Evolutionary conservation across 1,284 basidiomycete species (phyloP).

Genomic region (Malassezia psittaci): DNA sequence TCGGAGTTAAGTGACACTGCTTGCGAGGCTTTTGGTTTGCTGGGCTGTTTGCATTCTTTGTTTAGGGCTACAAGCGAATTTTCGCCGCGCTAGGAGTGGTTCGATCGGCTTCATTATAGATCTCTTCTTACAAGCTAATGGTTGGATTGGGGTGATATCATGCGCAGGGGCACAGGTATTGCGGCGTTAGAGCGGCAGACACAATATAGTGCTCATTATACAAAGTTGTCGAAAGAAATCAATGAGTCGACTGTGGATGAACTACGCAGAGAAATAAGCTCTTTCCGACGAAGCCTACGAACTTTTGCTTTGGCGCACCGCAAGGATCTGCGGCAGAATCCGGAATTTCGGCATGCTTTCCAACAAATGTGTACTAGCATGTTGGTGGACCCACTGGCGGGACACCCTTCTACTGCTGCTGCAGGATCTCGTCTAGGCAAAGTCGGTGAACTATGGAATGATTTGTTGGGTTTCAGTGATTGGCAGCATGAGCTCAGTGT

Average conservation of each 20-base stretch:
- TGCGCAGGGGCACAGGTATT: conserved; percentile 53
- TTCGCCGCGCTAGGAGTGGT: not conserved
- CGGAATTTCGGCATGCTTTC: conserved; percentile 80
- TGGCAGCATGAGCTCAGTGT: conserved; percentile 94
- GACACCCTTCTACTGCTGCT: conserved; percentile 13
- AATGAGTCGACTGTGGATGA: conserved; percentile 65
- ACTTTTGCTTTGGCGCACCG: conserved; percentile 75
- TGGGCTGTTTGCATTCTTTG: no score
- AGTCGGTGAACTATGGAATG: conserved; percentile 69
- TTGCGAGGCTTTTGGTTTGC: no score
- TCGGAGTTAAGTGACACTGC: no score
- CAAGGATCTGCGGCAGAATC: conserved; percentile 70
- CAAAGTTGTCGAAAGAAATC: conserved; percentile 66
- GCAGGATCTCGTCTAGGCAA: conserved; percentile 49
- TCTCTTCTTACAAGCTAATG: no score
- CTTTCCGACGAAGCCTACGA: conserved; percentile 70
- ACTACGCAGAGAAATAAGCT: conserved; percentile 67
- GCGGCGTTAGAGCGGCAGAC: conserved; percentile 51
- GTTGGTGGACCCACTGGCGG: conserved; percentile 79
- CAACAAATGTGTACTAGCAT: conserved; percentile 91
- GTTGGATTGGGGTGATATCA: conserved; percentile 16
- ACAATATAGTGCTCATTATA: conserved; percentile 55
- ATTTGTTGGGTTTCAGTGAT: conserved; percentile 72
- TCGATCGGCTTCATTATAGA: not conserved
- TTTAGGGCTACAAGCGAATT: not conserved